Evolutionary conservation across 2,329 filamentous ascomycete genomes (phyloP).

Genomic region (Fusarium sp.): DNA sequence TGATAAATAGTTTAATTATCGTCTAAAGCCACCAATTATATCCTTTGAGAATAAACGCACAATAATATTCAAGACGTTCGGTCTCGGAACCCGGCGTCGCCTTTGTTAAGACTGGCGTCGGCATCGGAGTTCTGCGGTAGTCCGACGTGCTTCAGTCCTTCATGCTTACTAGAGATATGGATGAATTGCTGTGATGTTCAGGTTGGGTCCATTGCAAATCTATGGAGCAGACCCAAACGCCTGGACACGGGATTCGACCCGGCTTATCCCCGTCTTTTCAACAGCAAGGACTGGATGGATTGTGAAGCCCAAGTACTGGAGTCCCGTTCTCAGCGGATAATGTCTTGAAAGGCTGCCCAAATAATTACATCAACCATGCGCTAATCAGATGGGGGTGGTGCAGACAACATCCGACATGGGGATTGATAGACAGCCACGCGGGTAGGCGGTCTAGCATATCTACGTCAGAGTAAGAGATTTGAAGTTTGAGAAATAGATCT

Average conservation of each 20-base stretch:
- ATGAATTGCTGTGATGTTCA: slow-evolving; percentile 2
- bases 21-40: slow-evolving; percentile 11
- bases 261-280: slow-evolving; percentile 22
- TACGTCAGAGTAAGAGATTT: slow-evolving; percentile 11
- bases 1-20: background rate
- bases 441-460: slow-evolving; percentile 14
- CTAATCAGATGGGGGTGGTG: slow-evolving; percentile 16
- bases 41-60: background rate
- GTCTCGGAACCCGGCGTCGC: background rate
- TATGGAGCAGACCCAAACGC: slow-evolving; percentile 26
- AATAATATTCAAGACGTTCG: background rate
- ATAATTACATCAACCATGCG: slow-evolving; percentile 19
- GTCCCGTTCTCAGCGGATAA: slow-evolving; percentile 6
- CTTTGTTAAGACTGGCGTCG: background rate
- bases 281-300: slow-evolving; percentile 8
- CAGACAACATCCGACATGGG: slow-evolving; percentile 20
- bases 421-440: background rate
- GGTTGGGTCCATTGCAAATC: slow-evolving; percentile 6
- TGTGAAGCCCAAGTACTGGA: background rate
- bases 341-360: slow-evolving; percentile 22
- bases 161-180: background rate
- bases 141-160: slow-evolving; percentile 19
- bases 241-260: slow-evolving; percentile 29
- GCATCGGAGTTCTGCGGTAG: background rate
- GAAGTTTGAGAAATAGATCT: slow-evolving; percentile 3